A percentile compares a stretch with the other conserved stretches of the same genome.
These are phyloP conservation scores for Sugiyamaella pinicola DNA, from an alignment of 1,139 yeast species.

Conservation along the genomic window DNA sequence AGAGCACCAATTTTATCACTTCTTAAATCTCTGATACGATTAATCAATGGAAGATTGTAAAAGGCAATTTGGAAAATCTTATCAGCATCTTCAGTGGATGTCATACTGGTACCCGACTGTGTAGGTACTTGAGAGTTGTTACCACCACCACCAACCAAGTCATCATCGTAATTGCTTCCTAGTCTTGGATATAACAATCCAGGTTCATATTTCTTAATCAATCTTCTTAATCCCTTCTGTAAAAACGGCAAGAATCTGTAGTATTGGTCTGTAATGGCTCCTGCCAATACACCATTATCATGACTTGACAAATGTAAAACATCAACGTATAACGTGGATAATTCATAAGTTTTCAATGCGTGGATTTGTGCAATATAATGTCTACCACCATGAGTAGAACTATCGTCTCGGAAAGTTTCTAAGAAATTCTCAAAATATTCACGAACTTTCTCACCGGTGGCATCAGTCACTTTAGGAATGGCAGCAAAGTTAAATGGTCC, in stretches of 20 bases:
- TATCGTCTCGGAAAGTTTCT: conserved; percentile 57
- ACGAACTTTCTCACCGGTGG: conserved; percentile 90
- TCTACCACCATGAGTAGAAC: conserved; percentile 47
- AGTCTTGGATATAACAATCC: conserved; percentile 48
- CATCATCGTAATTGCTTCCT: conserved; percentile 22
- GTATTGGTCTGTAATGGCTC: conserved; percentile 87
- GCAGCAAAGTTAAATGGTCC: conserved; percentile 27
- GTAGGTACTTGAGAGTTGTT: conserved; percentile 28
- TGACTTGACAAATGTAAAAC: conserved; percentile 73
- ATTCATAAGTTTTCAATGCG: conserved; percentile 75
- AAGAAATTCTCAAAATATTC: conserved; percentile 87
- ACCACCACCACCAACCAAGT: not conserved
- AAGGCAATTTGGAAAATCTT: conserved; percentile 87
- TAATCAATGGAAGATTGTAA: conserved; percentile 78
- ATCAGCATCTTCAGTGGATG: conserved; percentile 55
- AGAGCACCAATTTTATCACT: conserved; percentile 88
- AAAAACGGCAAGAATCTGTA: conserved; percentile 89
- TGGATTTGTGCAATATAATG: conserved; percentile 79
- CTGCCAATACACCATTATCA: conserved; percentile 86
- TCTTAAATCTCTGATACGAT: conserved; percentile 85
- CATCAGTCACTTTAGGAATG: conserved; percentile 85
- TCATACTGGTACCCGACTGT: conserved; percentile 34
- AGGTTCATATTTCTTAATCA: conserved; percentile 79
- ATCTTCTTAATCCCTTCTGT: conserved; percentile 68
- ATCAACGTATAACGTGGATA: conserved; percentile 80